Conservation (phyloP, 169 alveolate species). For the Plasmodium coatneyi region DNA sequence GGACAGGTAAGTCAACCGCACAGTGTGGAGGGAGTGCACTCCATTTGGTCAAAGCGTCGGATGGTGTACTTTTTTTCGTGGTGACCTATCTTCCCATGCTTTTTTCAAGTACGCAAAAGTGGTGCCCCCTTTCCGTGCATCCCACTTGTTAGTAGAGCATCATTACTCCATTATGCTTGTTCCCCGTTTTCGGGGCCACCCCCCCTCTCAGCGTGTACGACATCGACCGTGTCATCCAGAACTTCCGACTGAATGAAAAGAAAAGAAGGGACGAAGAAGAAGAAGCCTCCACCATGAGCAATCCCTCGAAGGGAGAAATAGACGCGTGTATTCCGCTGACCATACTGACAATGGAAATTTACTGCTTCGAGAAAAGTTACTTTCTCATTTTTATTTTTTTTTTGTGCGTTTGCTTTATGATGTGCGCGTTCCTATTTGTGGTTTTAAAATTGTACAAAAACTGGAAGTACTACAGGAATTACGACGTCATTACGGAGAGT, state of each 20-base stretch:
- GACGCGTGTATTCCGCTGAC: background rate
- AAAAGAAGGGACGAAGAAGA: slow-evolving; percentile 9
- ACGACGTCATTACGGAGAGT: slow-evolving; percentile 16
- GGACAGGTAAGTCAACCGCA: slow-evolving; percentile 1
- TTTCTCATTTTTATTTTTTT: slow-evolving; percentile 17
- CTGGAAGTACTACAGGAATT: slow-evolving; percentile 51
- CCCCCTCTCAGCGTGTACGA: slow-evolving; percentile 23
- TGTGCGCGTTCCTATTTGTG: slow-evolving; percentile 33
- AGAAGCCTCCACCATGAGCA: background rate
- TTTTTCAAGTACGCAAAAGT: background rate
- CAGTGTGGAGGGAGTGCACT: background rate
- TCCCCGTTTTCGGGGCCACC: background rate
- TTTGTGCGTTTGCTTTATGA: background rate
- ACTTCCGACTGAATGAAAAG: slow-evolving; percentile 24
- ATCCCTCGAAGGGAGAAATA: background rate
- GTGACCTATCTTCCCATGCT: background rate
- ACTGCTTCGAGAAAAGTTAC: slow-evolving; percentile 27
- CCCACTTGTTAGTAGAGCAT: background rate
- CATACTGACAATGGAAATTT: slow-evolving; percentile 14
- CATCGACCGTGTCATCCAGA: slow-evolving; percentile 16
- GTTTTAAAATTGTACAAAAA: slow-evolving; percentile 42
- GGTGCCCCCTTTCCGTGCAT: background rate
- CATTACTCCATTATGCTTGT: background rate
- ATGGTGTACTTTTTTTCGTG: background rate
- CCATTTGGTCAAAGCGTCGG: background rate